Percentiles rank a stretch among this genome's conserved stretches.
phyloP scores from a whole-genome alignment of 176 grass and related monocot species.

The Carex scoparia region DNA sequence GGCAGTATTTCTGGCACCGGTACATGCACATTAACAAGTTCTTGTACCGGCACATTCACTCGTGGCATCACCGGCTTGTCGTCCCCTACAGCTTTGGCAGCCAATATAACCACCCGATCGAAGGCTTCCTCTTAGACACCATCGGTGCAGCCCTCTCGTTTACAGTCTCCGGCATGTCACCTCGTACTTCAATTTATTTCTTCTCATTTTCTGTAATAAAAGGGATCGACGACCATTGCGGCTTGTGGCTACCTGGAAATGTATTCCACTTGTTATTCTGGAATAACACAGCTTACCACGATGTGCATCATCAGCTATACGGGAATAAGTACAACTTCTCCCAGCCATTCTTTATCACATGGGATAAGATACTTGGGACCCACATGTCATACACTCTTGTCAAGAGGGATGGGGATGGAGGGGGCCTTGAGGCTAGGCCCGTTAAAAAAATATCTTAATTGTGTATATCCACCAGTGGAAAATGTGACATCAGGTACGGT shows the following conservation, averaged over 20 bases:
- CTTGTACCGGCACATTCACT: slow-evolving; percentile 37
- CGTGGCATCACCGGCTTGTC: slow-evolving; percentile 30
- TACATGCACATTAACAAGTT: slow-evolving; percentile 26
- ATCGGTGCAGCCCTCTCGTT: slow-evolving; percentile 18
- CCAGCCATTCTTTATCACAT: slow-evolving; percentile 23
- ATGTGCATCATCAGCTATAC: slow-evolving; percentile 26
- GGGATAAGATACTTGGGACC: slow-evolving; percentile 22
- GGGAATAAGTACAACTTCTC: slow-evolving; percentile 29
- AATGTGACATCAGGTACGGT: too few relatives aligned
- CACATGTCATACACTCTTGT: slow-evolving; percentile 12
- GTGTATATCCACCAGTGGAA: neutral
- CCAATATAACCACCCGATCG: slow-evolving; percentile 31
- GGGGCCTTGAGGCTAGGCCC: neutral
- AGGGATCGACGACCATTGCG: slow-evolving; percentile 35
- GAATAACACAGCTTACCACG: slow-evolving; percentile 34
- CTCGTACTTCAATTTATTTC: slow-evolving; percentile 23
- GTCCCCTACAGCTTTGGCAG: slow-evolving; percentile 34
- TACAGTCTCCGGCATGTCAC: slow-evolving; percentile 25
- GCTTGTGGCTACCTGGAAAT: slow-evolving; percentile 26
- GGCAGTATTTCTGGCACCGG: slow-evolving; percentile 37
- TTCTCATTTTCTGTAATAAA: slow-evolving; percentile 23
- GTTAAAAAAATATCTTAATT: neutral
- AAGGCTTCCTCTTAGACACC: slow-evolving; percentile 28
- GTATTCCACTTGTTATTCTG: slow-evolving; percentile 21
- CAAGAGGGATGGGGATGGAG: neutral